Evolutionary conservation across 495 filamentous ascomycete genomes (phyloP).

Genomic region (Xylaria telfairii): DNA sequence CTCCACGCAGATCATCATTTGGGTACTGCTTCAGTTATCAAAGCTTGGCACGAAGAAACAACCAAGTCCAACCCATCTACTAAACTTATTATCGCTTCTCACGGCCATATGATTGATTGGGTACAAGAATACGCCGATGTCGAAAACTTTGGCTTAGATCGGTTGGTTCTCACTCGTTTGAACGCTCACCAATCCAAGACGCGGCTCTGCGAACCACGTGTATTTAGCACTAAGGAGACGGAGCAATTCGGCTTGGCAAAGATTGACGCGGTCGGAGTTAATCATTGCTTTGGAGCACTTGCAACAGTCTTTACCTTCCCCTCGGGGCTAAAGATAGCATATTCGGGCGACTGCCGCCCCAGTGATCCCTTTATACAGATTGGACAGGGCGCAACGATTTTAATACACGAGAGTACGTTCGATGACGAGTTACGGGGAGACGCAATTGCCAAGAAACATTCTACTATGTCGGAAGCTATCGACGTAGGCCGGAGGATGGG

Average conservation of each 20-base stretch:
- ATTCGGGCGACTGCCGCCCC: constrained; percentile 91
- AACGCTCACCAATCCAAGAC: constrained; percentile 18
- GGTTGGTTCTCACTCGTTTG: constrained; percentile 39
- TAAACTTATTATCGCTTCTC: constrained; percentile 58
- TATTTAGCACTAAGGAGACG: constrained; percentile 30
- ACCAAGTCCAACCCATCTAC: constrained; percentile 28
- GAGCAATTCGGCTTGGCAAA: constrained; percentile 47
- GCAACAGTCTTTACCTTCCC: constrained; percentile 80
- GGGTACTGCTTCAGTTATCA: constrained; percentile 77
- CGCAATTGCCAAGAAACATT: constrained; percentile 88
- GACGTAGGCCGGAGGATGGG: constrained; percentile 77
- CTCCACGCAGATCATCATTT: constrained; percentile 96
- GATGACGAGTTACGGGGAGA: constrained; percentile 79
- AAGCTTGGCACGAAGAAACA: constrained; percentile 71
- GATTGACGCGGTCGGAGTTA: constrained; percentile 67
- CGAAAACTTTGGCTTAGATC: constrained; percentile 75
- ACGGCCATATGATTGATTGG: constrained; percentile 70
- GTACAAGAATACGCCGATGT: constrained; percentile 77
- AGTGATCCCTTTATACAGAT: constrained; percentile 70
- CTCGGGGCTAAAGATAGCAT: constrained; percentile 82
- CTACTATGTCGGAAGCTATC: constrained; percentile 83
- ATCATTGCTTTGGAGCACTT: constrained; percentile 79
- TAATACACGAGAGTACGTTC: constrained; percentile 97
- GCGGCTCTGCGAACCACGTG: constrained; percentile 8
- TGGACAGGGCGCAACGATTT: constrained; percentile 74